Conservation (phyloP, 192 early-diverging fungal species). For the Kickxella alabastrina region DNA sequence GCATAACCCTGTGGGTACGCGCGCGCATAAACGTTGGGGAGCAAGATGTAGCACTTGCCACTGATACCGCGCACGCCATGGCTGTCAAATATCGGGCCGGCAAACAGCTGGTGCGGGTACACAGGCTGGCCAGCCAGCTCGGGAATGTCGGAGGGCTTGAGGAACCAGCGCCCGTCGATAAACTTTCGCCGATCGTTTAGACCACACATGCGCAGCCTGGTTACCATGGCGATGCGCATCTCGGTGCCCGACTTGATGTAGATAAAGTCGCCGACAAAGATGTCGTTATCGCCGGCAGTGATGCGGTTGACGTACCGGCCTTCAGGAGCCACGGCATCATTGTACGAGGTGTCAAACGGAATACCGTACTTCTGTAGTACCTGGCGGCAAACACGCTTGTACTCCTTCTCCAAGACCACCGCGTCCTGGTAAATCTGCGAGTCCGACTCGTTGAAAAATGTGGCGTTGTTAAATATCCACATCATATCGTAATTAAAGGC, state of each 20-base stretch:
- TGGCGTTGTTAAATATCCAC: conserved; percentile 87
- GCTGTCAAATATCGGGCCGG: conserved; percentile 30
- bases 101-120: conserved; percentile 51
- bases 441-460: conserved; percentile 80
- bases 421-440: conserved; percentile 84
- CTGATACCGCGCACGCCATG: conserved; percentile 37
- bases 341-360: conserved; percentile 45
- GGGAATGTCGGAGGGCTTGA: conserved; percentile 48
- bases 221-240: conserved; percentile 44
- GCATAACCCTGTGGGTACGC: conserved; percentile 45
- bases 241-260: conserved; percentile 25
- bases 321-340: conserved; percentile 26
- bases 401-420: conserved; percentile 30
- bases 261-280: conserved; percentile 50
- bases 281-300: conserved; percentile 34
- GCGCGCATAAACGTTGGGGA: conserved; percentile 40
- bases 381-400: conserved; percentile 31
- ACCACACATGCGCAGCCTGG: conserved; percentile 34
- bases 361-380: conserved; percentile 30
- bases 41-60: conserved; percentile 45
- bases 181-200: conserved; percentile 42
- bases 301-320: conserved; percentile 41
- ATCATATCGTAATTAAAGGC: conserved; percentile 78
- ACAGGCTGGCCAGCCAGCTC: conserved; percentile 39
- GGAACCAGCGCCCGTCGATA: conserved; percentile 47